Conservation (phyloP, 805 yeast genomes). For the Yamadazyma endophytica region DNA sequence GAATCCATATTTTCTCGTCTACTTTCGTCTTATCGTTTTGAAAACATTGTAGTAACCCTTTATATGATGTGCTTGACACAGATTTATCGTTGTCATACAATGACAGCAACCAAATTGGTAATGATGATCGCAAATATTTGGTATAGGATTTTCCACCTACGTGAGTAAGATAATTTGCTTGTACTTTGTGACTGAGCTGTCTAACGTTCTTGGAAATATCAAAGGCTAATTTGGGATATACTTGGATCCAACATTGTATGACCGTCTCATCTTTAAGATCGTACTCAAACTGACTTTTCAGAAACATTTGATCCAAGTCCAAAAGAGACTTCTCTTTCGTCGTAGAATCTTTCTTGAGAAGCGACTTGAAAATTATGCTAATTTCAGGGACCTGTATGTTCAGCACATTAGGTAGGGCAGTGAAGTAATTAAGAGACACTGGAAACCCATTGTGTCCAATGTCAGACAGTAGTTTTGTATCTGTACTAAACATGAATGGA, state of each 20-base stretch:
- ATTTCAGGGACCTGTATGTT: constrained; percentile 40
- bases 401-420: constrained; percentile 65
- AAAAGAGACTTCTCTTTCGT: constrained; percentile 77
- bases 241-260: constrained; percentile 68
- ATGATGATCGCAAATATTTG: constrained; percentile 64
- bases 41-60: constrained; percentile 52
- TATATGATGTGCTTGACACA: constrained; percentile 49
- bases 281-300: constrained; percentile 13
- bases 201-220: constrained; percentile 70
- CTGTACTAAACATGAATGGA: too few relatives aligned
- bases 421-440: constrained; percentile 69
- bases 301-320: constrained; percentile 41
- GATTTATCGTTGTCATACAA: constrained; percentile 63
- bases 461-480: constrained; percentile 8
- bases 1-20: constrained; percentile 50
- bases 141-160: constrained; percentile 55
- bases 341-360: constrained; percentile 74
- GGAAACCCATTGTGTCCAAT: constrained; percentile 38
- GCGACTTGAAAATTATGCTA: constrained; percentile 65
- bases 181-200: constrained; percentile 56
- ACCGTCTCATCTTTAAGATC: constrained; percentile 44
- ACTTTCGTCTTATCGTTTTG: constrained; percentile 48
- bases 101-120: constrained; percentile 74
- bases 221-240: constrained; percentile 74
- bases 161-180: constrained; percentile 42